Conservation (phyloP, 2,329 filamentous ascomycete species). For the Ophiosphaerella herpotricha region DNA sequence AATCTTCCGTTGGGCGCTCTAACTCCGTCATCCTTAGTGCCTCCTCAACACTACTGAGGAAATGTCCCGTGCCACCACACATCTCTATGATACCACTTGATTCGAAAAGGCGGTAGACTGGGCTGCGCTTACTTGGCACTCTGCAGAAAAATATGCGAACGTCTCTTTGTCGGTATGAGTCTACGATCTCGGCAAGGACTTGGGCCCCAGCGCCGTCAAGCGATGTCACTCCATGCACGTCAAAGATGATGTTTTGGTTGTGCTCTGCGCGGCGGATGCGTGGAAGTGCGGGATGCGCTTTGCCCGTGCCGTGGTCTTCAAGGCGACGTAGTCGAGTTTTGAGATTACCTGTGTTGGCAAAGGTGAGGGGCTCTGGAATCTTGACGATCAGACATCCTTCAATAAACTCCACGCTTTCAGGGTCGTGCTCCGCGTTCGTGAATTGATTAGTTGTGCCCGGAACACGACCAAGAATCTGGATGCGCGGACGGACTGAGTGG, state of each 20-base stretch:
- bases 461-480: conserved; percentile 92
- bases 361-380: conserved; percentile 94
- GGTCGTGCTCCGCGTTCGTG: conserved; percentile 78
- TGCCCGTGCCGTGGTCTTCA: conserved; percentile 85
- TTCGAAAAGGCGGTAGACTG: conserved; percentile 74
- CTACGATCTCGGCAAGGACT: conserved; percentile 87
- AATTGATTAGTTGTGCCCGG: conserved; percentile 77
- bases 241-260: conserved; percentile 93
- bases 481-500: conserved; percentile 88
- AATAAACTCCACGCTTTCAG: conserved; percentile 79
- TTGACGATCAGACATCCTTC: conserved; percentile 95
- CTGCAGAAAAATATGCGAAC: conserved; percentile 78
- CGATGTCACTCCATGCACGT: conserved; percentile 95
- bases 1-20: conserved; percentile 58
- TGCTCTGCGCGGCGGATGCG: conserved; percentile 75
- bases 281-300: conserved; percentile 85
- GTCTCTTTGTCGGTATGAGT: conserved; percentile 74
- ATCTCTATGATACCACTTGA: conserved; percentile 83
- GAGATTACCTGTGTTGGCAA: conserved; percentile 93
- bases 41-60: conserved; percentile 82
- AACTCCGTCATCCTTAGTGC: conserved; percentile 80
- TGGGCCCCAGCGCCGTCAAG: conserved; percentile 93
- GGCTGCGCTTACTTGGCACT: conserved; percentile 53
- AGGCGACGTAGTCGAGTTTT: conserved; percentile 81
- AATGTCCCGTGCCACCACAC: conserved; percentile 76